Evolutionary conservation across 2,329 filamentous ascomycete genomes (phyloP).

Genomic region (Pyricularia grisea): DNA sequence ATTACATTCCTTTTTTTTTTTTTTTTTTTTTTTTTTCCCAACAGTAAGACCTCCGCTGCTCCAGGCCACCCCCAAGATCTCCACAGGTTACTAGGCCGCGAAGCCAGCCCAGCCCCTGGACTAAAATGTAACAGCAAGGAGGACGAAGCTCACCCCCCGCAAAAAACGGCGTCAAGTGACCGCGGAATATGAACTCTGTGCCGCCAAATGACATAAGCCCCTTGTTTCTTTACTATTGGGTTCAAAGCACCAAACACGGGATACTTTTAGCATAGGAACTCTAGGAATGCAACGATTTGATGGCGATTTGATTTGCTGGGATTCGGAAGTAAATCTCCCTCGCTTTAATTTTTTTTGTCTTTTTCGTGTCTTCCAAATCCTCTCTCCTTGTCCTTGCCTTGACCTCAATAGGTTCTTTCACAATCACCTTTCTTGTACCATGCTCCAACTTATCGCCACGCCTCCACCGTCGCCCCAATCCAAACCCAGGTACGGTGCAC

Average conservation of each 20-base stretch:
- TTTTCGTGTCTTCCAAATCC: too few species aligned
- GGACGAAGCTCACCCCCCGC: background rate
- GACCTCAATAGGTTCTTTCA: background rate
- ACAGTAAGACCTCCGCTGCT: background rate
- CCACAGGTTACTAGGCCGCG: background rate
- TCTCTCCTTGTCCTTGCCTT: background rate
- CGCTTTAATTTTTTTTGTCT: too few species aligned
- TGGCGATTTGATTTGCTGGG: background rate
- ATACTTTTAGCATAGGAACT: background rate
- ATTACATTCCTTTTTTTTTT: background rate
- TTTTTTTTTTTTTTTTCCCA: background rate
- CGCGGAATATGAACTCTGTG: background rate
- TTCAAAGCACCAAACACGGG: background rate
- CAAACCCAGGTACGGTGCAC: background rate
- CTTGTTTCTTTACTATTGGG: background rate
- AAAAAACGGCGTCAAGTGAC: background rate
- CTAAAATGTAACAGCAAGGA: background rate
- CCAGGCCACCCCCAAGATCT: background rate
- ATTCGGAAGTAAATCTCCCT: background rate
- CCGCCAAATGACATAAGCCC: background rate
- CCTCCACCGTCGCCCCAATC: background rate
- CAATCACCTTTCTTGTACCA: too few species aligned
- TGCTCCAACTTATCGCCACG: too few species aligned
- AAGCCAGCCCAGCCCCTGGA: background rate
- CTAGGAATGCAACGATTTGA: background rate